Conservation (phyloP, 371 early-diverging fungal genomes). For the Racocetra persica region DNA sequence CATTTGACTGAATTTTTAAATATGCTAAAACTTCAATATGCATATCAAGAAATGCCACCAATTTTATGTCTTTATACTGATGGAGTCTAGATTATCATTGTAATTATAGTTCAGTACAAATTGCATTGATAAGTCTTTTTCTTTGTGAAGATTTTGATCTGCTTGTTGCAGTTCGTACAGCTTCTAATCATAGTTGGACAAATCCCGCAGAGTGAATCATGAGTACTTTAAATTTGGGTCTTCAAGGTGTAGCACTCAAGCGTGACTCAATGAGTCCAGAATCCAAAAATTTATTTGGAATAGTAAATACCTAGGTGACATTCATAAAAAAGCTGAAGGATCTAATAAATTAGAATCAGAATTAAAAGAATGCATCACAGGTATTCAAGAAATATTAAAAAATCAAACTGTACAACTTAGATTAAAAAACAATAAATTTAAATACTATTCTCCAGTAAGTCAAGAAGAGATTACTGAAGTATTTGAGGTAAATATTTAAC, state of each 20-base stretch:
- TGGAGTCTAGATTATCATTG: neutral
- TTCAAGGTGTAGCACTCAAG: neutral
- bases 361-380: neutral
- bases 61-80: neutral
- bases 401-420: neutral
- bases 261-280: neutral
- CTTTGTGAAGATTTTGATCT: neutral
- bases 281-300: neutral
- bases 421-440: slow-evolving; percentile 8
- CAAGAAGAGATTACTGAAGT: neutral
- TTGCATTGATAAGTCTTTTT: neutral
- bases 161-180: neutral
- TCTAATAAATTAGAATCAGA: neutral
- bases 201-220: neutral
- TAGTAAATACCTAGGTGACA: neutral
- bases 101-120: slow-evolving; percentile 18
- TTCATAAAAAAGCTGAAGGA: neutral
- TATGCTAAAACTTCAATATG: neutral
- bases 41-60: neutral
- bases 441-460: neutral
- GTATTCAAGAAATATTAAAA: neutral
- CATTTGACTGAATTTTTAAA: neutral
- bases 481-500: slow-evolving; percentile 11
- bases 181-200: neutral
- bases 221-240: neutral